Conservation (phyloP, 2,329 filamentous ascomycete genomes). For the Fusarium oxysporum region DNA sequence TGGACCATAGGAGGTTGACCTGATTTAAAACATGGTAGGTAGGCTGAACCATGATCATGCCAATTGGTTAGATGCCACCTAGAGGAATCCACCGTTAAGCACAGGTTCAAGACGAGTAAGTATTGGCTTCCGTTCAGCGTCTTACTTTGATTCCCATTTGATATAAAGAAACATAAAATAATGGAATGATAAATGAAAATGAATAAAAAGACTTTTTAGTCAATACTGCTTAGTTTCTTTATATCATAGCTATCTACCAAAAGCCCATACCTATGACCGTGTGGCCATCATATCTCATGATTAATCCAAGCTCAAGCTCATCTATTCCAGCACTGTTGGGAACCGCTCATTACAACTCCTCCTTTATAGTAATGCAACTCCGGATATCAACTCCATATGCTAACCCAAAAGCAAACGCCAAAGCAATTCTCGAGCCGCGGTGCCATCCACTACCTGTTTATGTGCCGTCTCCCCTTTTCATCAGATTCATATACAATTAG, state of each 20-base stretch:
- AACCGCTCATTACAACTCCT: conserved; percentile 9
- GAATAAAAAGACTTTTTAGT: not conserved
- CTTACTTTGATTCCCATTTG: too few relatives aligned
- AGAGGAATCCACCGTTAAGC: not conserved
- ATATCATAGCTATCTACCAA: conserved; percentile 34
- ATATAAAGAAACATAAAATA: too few relatives aligned
- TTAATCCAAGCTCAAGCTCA: conserved; percentile 17
- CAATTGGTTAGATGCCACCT: not conserved
- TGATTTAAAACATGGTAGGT: not conserved
- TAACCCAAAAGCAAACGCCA: not conserved
- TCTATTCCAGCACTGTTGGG: conserved; percentile 16
- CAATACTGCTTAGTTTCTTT: conserved; percentile 10
- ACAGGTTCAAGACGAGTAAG: not conserved
- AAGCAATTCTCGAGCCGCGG: not conserved
- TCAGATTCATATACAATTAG: conserved; percentile 48
- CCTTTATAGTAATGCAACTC: conserved; percentile 29
- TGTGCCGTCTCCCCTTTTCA: conserved; percentile 5
- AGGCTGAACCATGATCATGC: not conserved
- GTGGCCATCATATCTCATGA: conserved; percentile 34
- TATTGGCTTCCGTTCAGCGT: not conserved
- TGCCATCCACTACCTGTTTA: conserved; percentile 1
- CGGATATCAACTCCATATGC: conserved; percentile 33
- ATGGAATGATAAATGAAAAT: too few relatives aligned
- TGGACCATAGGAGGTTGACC: conserved; percentile 42
- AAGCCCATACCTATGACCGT: conserved; percentile 18